phyloP scores from a whole-genome alignment of 768 basidiomycete species.

The Hericium alpestre region DNA sequence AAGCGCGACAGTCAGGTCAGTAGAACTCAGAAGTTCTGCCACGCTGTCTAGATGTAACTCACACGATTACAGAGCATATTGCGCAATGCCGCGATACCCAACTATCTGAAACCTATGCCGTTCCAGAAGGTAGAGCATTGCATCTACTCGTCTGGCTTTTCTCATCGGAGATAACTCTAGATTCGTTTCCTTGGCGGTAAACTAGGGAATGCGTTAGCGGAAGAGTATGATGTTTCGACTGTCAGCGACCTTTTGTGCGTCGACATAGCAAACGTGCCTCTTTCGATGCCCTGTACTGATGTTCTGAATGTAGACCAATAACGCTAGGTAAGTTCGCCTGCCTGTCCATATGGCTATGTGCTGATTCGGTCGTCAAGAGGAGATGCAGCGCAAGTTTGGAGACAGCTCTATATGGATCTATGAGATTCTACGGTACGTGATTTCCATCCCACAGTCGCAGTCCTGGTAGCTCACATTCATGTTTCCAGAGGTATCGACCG shows the following conservation, averaged over 20 bases:
- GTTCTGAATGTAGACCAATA: slow-evolving; percentile 31
- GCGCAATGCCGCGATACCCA: slow-evolving; percentile 71
- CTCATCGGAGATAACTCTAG: slow-evolving; percentile 26
- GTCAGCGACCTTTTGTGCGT: slow-evolving; percentile 85
- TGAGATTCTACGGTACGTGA: slow-evolving; percentile 68
- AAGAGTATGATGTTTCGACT: slow-evolving; percentile 80
- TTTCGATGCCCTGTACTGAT: background rate
- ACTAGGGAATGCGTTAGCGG: slow-evolving; percentile 76
- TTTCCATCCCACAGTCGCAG: background rate
- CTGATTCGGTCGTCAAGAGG: slow-evolving; percentile 1
- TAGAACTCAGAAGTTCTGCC: too few relatives aligned
- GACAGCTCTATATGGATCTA: slow-evolving; percentile 86
- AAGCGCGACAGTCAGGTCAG: slow-evolving; percentile 80
- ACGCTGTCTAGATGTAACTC: background rate
- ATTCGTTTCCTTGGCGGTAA: slow-evolving; percentile 95
- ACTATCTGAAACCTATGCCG: slow-evolving; percentile 72
- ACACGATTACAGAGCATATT: slow-evolving; percentile 57
- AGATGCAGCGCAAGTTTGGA: slow-evolving; percentile 59
- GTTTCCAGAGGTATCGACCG: slow-evolving; percentile 69
- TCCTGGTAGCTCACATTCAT: background rate
- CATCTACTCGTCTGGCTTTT: background rate
- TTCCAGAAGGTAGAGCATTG: slow-evolving; percentile 38
- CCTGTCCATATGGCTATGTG: background rate
- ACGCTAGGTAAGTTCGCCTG: slow-evolving; percentile 36
- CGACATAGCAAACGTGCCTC: background rate